These are phyloP conservation scores for Russula emetica DNA, from an alignment of 768 basidiomycete genomes.

Conservation along the genomic window DNA sequence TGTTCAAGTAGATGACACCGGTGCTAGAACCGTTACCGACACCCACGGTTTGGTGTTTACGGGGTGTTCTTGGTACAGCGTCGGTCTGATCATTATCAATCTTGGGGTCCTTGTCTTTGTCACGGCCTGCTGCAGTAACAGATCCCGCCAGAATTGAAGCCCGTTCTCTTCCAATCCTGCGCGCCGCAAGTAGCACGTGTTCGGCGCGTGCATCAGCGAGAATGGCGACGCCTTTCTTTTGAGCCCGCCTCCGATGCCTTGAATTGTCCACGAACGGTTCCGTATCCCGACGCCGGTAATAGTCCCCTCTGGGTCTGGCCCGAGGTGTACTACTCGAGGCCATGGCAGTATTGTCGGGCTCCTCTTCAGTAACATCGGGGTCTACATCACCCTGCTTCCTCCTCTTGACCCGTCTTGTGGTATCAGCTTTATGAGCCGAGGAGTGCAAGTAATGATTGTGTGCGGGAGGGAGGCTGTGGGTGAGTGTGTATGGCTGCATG, in stretches of 20 bases:
- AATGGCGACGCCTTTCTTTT: slow-evolving; percentile 35
- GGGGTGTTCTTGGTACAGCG: slow-evolving; percentile 22
- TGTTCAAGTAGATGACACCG: slow-evolving; percentile 27
- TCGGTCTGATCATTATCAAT: slow-evolving; percentile 35
- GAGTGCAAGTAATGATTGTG: slow-evolving; percentile 28
- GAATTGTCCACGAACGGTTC: slow-evolving; percentile 21
- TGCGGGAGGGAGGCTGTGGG: slow-evolving; percentile 29
- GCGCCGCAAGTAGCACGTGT: slow-evolving; percentile 65
- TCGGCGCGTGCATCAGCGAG: slow-evolving; percentile 65
- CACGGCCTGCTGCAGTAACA: slow-evolving; percentile 33
- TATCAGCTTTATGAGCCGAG: slow-evolving; percentile 15
- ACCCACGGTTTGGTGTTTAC: slow-evolving; percentile 18
- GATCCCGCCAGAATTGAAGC: slow-evolving; percentile 52
- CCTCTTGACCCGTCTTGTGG: slow-evolving; percentile 19
- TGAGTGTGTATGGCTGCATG: slow-evolving; percentile 48
- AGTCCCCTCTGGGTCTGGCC: slow-evolving; percentile 25
- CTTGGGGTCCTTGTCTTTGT: slow-evolving; percentile 31
- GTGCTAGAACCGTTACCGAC: slow-evolving; percentile 21
- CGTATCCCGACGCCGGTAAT: slow-evolving; percentile 27
- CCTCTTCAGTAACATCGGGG: slow-evolving; percentile 28
- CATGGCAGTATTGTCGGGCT: slow-evolving; percentile 26
- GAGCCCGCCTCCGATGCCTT: slow-evolving; percentile 30
- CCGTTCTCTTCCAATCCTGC: slow-evolving; percentile 61
- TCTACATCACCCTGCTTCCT: slow-evolving; percentile 34
- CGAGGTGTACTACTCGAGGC: slow-evolving; percentile 34